Conservation (phyloP, 2,329 filamentous ascomycete species). For the Blumeriella jaapii region DNA sequence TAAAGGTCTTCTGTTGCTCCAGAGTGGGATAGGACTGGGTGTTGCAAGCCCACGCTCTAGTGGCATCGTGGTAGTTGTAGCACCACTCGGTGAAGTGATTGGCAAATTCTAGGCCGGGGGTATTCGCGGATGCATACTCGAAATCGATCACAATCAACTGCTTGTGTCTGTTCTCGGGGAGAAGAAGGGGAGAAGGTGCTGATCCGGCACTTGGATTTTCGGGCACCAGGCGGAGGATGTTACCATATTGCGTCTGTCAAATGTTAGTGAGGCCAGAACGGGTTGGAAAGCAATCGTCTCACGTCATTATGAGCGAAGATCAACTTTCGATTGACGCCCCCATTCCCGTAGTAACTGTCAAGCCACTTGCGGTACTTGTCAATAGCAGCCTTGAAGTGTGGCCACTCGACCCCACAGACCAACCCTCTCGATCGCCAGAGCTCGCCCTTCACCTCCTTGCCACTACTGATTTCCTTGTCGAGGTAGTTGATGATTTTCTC, state of each 20-base stretch:
- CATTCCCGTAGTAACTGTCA: constrained; percentile 54
- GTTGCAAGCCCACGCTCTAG: constrained; percentile 55
- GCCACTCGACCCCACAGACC: constrained; percentile 78
- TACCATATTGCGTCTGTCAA: constrained; percentile 86
- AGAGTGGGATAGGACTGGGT: constrained; percentile 59
- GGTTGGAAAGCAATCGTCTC: constrained; percentile 30
- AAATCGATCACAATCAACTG: constrained; percentile 97
- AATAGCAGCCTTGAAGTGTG: constrained; percentile 60
- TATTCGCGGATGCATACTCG: constrained; percentile 88
- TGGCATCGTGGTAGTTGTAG: constrained; percentile 84
- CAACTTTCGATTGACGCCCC: constrained; percentile 59
- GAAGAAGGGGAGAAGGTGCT: constrained; percentile 62
- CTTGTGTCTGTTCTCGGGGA: constrained; percentile 88
- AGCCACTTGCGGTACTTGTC: constrained; percentile 69
- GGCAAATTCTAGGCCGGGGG: constrained; percentile 79
- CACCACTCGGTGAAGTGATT: constrained; percentile 99
- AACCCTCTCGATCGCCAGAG: constrained; percentile 61
- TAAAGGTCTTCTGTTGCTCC: constrained; percentile 75
- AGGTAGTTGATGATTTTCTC: constrained; percentile 40
- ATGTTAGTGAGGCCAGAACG: constrained; percentile 5
- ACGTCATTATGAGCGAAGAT: constrained; percentile 98
- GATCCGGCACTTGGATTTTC: constrained; percentile 35
- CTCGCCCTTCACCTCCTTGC: constrained; percentile 29
- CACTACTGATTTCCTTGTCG: constrained; percentile 41
- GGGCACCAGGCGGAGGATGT: constrained; percentile 67